These are phyloP conservation scores for Neostapfia colusana DNA, from an alignment of 176 grass and related monocot species.

Conservation along the genomic window DNA sequence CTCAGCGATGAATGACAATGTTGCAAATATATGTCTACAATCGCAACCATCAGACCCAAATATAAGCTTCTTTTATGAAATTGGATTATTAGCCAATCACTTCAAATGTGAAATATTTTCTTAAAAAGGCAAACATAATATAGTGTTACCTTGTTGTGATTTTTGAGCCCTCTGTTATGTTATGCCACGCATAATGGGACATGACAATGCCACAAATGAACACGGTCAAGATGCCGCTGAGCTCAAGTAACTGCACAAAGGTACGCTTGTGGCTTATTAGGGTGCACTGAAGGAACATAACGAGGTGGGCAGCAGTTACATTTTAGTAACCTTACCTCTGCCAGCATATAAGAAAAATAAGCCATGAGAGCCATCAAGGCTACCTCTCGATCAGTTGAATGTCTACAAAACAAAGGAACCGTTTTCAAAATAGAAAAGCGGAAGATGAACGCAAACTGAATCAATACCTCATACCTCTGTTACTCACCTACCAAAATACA, in stretches of 20 bases:
- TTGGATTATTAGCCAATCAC: not conserved
- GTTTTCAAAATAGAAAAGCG: not conserved
- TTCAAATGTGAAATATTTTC: not conserved
- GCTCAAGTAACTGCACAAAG: conserved; percentile 50
- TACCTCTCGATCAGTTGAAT: conserved; percentile 89
- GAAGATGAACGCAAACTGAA: conserved; percentile 6
- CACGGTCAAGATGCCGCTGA: conserved; percentile 88
- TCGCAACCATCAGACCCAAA: conserved; percentile 5
- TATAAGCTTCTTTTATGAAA: not conserved
- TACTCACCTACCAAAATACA: conserved; percentile 94
- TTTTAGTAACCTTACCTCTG: conserved; percentile 55
- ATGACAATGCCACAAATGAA: conserved; percentile 94
- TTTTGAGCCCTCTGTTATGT: conserved; percentile 77
- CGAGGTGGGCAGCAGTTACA: not conserved
- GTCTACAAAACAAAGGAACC: conserved; percentile 49
- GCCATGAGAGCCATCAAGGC: conserved; percentile 91
- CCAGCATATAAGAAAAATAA: conserved; percentile 90
- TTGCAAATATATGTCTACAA: conserved; percentile 82
- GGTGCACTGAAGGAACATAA: not conserved
- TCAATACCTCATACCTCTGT: not conserved
- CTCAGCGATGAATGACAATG: conserved; percentile 78
- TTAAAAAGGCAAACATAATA: not conserved
- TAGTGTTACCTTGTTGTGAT: conserved; percentile 70
- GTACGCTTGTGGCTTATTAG: not conserved
- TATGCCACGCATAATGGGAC: conserved; percentile 97